Evolutionary conservation across 2,329 filamentous ascomycete genomes (phyloP).

Genomic region (Elsinoe necatrix): DNA sequence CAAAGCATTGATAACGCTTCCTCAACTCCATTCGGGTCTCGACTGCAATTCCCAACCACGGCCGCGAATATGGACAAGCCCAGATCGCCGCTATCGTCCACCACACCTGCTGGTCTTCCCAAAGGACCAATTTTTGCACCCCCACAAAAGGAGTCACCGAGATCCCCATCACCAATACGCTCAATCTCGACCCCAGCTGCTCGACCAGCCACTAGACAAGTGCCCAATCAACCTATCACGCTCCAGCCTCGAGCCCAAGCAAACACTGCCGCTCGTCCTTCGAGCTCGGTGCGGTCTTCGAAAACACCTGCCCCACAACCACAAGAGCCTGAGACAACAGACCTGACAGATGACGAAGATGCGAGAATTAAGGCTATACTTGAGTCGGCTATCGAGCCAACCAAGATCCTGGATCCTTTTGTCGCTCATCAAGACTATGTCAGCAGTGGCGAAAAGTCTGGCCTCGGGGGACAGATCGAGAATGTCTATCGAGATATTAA

Average conservation of each 20-base stretch:
- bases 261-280: constrained; percentile 21
- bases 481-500: constrained; percentile 68
- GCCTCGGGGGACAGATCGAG: constrained; percentile 41
- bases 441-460: constrained; percentile 33
- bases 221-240: constrained; percentile 18
- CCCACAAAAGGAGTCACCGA: constrained; percentile 35
- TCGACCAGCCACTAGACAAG: constrained; percentile 16
- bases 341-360: constrained; percentile 60
- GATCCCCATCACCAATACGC: constrained; percentile 65
- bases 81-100: constrained; percentile 14
- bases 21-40: constrained; percentile 15
- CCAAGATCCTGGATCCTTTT: constrained; percentile 57
- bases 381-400: constrained; percentile 52
- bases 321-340: constrained; percentile 33
- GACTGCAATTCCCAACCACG: constrained; percentile 17
- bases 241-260: constrained; percentile 15
- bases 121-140: constrained; percentile 18
- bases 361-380: constrained; percentile 58
- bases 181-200: constrained; percentile 43
- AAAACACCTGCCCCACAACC: constrained; percentile 27
- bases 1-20: constrained; percentile 7
- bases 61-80: background rate
- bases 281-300: constrained; percentile 21
- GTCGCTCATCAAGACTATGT: constrained; percentile 47
- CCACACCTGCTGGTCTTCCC: constrained; percentile 19